Conservation (phyloP, 75 land plant species). For the Cupressus sempervirens region DNA sequence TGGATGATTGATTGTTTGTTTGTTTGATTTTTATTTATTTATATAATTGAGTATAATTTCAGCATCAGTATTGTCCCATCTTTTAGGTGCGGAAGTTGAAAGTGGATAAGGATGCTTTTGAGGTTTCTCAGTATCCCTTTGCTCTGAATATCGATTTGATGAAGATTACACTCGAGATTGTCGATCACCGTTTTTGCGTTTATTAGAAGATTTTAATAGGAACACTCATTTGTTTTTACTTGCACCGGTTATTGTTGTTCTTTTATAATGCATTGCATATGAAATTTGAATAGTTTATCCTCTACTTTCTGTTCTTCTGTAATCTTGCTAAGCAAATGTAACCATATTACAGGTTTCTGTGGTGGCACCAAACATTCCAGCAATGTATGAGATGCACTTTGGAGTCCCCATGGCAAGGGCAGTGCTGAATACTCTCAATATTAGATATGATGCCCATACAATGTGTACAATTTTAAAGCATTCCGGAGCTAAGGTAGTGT, state of each 20-base stretch:
- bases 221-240: not conserved
- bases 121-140: not conserved
- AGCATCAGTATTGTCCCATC: not conserved
- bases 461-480: slow-evolving; percentile 54
- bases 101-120: not conserved
- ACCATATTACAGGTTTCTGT: slow-evolving; percentile 55
- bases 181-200: not conserved
- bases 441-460: slow-evolving; percentile 66
- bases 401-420: slow-evolving; percentile 94
- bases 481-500: slow-evolving; percentile 65
- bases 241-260: not conserved
- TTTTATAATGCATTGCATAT: not conserved
- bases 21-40: too few relatives aligned
- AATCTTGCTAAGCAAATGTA: not conserved
- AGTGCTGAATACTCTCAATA: slow-evolving; percentile 71
- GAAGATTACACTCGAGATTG: not conserved
- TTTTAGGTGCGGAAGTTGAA: not conserved
- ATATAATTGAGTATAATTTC: too few relatives aligned
- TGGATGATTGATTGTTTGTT: too few relatives aligned
- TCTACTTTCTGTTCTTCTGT: not conserved
- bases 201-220: too few relatives aligned
- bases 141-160: not conserved
- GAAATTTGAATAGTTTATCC: not conserved
- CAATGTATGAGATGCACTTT: slow-evolving; percentile 88
- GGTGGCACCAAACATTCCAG: slow-evolving; percentile 82